Percentiles rank a stretch among this genome's conserved stretches.
phyloP scores from a whole-genome alignment of 2,329 filamentous ascomycete species.

The Aspergillus ibericus region DNA sequence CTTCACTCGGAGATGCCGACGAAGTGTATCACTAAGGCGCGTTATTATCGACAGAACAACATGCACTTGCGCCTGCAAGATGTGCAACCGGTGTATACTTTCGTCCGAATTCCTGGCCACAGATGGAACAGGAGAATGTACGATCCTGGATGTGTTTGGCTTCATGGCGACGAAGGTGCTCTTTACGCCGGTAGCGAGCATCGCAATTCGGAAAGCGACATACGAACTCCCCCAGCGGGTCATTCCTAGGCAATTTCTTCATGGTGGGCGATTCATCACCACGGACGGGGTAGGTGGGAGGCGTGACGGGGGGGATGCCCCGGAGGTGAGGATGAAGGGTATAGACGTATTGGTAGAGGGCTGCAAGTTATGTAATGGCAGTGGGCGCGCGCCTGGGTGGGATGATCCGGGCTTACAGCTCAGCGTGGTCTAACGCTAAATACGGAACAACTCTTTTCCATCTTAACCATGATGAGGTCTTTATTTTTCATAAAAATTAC shows the following conservation, averaged over 20 bases:
- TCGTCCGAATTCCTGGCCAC: constrained; percentile 17
- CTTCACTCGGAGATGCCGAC: constrained; percentile 22
- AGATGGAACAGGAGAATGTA: constrained; percentile 16
- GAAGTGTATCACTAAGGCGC: constrained; percentile 26
- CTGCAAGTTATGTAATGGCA: too few relatives aligned
- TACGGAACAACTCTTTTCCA: too few relatives aligned
- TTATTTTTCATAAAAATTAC: too few relatives aligned
- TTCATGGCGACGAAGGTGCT: constrained; percentile 27
- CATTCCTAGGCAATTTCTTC: not conserved
- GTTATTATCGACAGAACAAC: not conserved
- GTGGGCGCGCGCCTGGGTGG: too few relatives aligned
- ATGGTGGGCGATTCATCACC: not conserved
- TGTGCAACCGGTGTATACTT: constrained; percentile 14
- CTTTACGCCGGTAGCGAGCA: constrained; percentile 26
- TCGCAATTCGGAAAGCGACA: constrained; percentile 12
- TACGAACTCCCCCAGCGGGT: not conserved
- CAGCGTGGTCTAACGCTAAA: too few relatives aligned
- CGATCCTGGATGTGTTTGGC: constrained; percentile 17
- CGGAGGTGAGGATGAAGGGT: not conserved
- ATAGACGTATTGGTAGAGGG: not conserved
- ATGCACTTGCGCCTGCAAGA: not conserved
- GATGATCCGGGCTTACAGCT: too few relatives aligned
- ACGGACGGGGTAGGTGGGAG: not conserved
- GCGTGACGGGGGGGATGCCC: not conserved
- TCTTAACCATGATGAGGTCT: too few relatives aligned